These are phyloP conservation scores for Aspergillus sp. DNA, from an alignment of 2,329 filamentous ascomycete species.

Conservation along the genomic window DNA sequence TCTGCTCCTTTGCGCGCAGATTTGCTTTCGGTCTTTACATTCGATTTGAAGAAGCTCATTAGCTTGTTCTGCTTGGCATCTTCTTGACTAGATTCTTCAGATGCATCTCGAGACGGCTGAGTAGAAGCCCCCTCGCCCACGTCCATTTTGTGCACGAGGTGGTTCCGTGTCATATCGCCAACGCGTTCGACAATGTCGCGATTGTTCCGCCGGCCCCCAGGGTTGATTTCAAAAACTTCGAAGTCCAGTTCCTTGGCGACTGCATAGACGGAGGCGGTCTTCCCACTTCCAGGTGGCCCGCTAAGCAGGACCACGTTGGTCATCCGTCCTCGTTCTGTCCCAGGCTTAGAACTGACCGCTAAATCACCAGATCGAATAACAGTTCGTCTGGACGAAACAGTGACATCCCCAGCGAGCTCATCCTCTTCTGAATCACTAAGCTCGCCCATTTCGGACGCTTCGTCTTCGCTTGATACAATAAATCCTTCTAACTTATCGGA, in stretches of 20 bases:
- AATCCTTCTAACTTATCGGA: conserved; percentile 69
- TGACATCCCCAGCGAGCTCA: conserved; percentile 33
- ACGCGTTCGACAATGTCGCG: conserved; percentile 86
- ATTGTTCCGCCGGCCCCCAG: conserved; percentile 72
- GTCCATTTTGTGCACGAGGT: conserved; percentile 60
- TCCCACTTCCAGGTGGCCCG: conserved; percentile 82
- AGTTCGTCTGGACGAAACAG: conserved; percentile 30
- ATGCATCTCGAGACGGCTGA: conserved; percentile 10
- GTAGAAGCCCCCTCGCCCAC: conserved; percentile 18
- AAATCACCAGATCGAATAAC: conserved; percentile 36
- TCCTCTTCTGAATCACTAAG: conserved; percentile 53
- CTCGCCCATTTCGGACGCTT: conserved; percentile 61
- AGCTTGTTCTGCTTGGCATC: conserved; percentile 70
- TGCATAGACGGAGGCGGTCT: conserved; percentile 86
- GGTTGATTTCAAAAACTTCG: conserved; percentile 90
- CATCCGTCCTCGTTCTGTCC: conserved; percentile 44
- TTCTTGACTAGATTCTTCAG: conserved; percentile 46
- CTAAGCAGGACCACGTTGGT: conserved; percentile 77
- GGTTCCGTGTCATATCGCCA: conserved; percentile 94
- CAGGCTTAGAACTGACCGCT: conserved; percentile 24
- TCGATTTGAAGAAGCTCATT: conserved; percentile 66
- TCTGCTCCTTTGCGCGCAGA: conserved; percentile 14
- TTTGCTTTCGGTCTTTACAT: conserved; percentile 12
- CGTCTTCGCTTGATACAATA: conserved; percentile 69
- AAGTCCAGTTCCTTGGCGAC: conserved; percentile 86